Evolutionary conservation across 306 rosid species (phyloP).

Genomic region (Neltuma alba): DNA sequence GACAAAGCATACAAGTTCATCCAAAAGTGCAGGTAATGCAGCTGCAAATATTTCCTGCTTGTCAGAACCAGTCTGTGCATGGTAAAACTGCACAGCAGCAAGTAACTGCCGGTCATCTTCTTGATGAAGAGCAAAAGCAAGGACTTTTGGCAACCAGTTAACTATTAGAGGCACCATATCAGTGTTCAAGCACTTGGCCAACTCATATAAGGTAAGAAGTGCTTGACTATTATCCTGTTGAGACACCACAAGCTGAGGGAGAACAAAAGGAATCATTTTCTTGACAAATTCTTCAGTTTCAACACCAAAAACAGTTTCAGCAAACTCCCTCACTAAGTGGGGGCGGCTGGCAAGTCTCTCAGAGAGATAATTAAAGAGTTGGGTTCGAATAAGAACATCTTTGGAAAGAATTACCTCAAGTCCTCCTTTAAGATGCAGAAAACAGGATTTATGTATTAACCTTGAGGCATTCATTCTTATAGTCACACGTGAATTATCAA

Average conservation of each 20-base stretch:
- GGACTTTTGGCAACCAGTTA: constrained; percentile 92
- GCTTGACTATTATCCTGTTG: constrained; percentile 76
- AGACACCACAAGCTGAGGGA: constrained; percentile 88
- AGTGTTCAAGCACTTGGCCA: constrained; percentile 73
- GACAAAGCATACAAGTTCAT: constrained; percentile 89
- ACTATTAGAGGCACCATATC: constrained; percentile 66
- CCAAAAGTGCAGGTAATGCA: constrained; percentile 85
- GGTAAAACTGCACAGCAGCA: constrained; percentile 85
- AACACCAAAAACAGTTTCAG: constrained; percentile 86
- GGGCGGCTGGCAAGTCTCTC: constrained; percentile 67
- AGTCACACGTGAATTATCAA: constrained; percentile 73
- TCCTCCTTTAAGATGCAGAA: constrained; percentile 78
- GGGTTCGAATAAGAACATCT: constrained; percentile 71
- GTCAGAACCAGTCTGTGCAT: constrained; percentile 64
- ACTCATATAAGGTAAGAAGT: constrained; percentile 65
- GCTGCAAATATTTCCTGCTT: constrained; percentile 82
- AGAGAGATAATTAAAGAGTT: constrained; percentile 78
- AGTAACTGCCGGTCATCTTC: constrained; percentile 63
- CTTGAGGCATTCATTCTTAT: constrained; percentile 82
- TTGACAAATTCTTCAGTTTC: constrained; percentile 71
- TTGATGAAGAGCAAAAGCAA: constrained; percentile 85
- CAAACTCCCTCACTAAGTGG: constrained; percentile 80
- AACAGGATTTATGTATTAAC: constrained; percentile 74
- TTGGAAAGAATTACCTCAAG: constrained; percentile 61
- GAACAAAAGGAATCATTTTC: constrained; percentile 88